These are phyloP conservation scores for Candida pseudofarinosa DNA, from an alignment of 805 yeast genomes.

Conservation along the genomic window DNA sequence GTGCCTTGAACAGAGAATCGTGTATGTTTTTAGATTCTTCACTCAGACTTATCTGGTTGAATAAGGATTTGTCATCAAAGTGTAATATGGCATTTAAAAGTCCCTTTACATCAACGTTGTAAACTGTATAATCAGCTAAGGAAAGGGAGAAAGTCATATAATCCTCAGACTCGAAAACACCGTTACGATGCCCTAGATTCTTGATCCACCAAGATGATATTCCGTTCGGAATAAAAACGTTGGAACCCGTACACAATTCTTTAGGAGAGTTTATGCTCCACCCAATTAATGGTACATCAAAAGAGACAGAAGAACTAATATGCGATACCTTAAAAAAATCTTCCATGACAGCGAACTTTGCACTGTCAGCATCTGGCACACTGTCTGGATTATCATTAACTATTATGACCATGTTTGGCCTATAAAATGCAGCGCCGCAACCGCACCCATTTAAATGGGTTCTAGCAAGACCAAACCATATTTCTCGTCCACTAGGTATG, in stretches of 20 bases:
- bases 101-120: constrained; percentile 30
- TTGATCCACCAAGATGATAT: constrained; percentile 22
- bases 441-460: constrained; percentile 37
- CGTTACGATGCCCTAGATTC: constrained; percentile 6
- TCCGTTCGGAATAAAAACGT: constrained; percentile 34
- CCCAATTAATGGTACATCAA: constrained; percentile 25
- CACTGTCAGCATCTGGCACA: constrained; percentile 2
- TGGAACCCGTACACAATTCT: constrained; percentile 23
- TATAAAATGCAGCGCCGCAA: constrained; percentile 35
- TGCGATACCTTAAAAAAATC: constrained; percentile 24
- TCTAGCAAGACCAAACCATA: constrained; percentile 39
- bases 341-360: constrained; percentile 5
- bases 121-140: constrained; percentile 34
- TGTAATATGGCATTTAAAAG: constrained; percentile 19
- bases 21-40: constrained; percentile 1
- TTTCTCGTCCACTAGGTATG: constrained; percentile 24
- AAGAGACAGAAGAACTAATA: constrained; percentile 26
- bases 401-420: constrained; percentile 36
- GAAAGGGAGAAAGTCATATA: constrained; percentile 32
- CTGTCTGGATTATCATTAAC: constrained; percentile 11
- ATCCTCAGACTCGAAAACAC: constrained; percentile 14
- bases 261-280: constrained; percentile 21
- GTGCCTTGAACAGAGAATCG: too few species aligned
- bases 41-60: background rate
- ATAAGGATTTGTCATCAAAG: constrained; percentile 9